Percentiles rank a stretch among this genome's conserved stretches.
Conservation (phyloP, 1,139 yeast species). For the Saccharomyces uvarum region DNA sequence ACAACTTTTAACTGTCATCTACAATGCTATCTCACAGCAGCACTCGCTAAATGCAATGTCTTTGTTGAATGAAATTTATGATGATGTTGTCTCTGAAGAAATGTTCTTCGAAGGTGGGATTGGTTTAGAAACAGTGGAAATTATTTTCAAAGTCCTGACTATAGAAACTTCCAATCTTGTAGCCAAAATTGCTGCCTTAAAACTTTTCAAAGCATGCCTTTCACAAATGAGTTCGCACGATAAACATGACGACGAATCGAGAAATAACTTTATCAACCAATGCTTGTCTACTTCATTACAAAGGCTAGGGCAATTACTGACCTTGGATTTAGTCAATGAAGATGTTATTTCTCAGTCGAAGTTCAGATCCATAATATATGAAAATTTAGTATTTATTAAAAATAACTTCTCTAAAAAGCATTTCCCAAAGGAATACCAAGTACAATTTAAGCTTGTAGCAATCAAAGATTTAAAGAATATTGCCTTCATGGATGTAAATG, state of each 20-base stretch:
- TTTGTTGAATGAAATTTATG: slow-evolving; percentile 71
- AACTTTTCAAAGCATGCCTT: slow-evolving; percentile 47
- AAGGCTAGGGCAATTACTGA: slow-evolving; percentile 13
- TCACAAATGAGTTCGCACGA: slow-evolving; percentile 49
- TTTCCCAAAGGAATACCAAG: slow-evolving; percentile 13
- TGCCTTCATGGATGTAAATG: slow-evolving; percentile 6
- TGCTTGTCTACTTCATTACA: slow-evolving; percentile 16
- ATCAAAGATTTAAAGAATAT: slow-evolving; percentile 19
- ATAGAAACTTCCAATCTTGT: slow-evolving; percentile 31
- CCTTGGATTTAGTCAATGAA: slow-evolving; percentile 7
- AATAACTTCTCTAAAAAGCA: slow-evolving; percentile 31
- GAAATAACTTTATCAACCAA: slow-evolving; percentile 11
- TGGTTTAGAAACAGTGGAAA: slow-evolving; percentile 46
- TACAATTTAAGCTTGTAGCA: slow-evolving; percentile 13
- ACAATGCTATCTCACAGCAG: slow-evolving; percentile 36
- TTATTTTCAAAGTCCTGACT: slow-evolving; percentile 38
- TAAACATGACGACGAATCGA: slow-evolving; percentile 29
- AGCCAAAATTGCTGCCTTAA: slow-evolving; percentile 44
- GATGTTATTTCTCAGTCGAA: slow-evolving; percentile 4
- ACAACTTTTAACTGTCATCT: slow-evolving; percentile 45
- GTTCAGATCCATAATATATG: slow-evolving; percentile 24
- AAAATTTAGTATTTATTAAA: slow-evolving; percentile 26
- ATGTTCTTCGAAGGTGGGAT: slow-evolving; percentile 75
- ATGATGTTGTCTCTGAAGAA: slow-evolving; percentile 77
- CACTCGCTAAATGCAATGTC: slow-evolving; percentile 55